phyloP scores from a whole-genome alignment of 2,329 filamentous ascomycete species.

The Periconia sp. region DNA sequence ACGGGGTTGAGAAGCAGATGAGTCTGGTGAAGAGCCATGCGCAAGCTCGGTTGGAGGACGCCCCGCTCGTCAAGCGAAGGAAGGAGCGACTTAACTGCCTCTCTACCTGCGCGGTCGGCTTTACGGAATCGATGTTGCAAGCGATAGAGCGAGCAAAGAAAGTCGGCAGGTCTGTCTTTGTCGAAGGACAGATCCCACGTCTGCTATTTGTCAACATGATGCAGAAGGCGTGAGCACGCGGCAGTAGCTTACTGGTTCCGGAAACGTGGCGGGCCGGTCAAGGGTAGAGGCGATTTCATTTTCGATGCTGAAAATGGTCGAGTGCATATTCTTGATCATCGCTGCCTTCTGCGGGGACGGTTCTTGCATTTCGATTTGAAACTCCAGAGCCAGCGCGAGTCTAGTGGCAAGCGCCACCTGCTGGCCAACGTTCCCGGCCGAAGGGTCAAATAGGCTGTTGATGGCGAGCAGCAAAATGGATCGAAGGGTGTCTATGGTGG shows the following conservation, averaged over 20 bases:
- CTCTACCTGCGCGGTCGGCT: constrained; percentile 26
- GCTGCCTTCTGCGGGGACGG: constrained; percentile 24
- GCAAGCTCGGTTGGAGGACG: constrained; percentile 32
- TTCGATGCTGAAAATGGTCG: constrained; percentile 43
- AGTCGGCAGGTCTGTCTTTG: constrained; percentile 32
- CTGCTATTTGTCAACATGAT: constrained; percentile 22
- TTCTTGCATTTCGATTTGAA: constrained; percentile 33
- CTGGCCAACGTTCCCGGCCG: constrained; percentile 42
- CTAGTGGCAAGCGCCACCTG: constrained; percentile 43
- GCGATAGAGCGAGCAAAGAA: constrained; percentile 42
- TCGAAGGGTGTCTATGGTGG: constrained; percentile 38
- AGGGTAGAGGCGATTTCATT: constrained; percentile 44
- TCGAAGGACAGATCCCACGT: constrained; percentile 37
- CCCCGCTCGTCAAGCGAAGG: constrained; percentile 32
- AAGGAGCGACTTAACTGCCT: constrained; percentile 28
- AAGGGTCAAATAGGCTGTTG: constrained; percentile 44
- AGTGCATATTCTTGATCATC: constrained; percentile 39
- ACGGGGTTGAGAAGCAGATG: constrained; percentile 39
- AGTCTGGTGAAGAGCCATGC: constrained; percentile 38
- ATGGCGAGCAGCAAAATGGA: constrained; percentile 42
- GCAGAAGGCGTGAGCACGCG: neutral
- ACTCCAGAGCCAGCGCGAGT: constrained; percentile 39
- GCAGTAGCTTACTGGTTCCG: constrained; percentile 35
- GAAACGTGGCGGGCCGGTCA: constrained; percentile 42
- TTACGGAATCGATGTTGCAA: constrained; percentile 44